These are phyloP conservation scores for Cladophialophora exuberans DNA, from an alignment of 2,329 filamentous ascomycete species.

Conservation along the genomic window DNA sequence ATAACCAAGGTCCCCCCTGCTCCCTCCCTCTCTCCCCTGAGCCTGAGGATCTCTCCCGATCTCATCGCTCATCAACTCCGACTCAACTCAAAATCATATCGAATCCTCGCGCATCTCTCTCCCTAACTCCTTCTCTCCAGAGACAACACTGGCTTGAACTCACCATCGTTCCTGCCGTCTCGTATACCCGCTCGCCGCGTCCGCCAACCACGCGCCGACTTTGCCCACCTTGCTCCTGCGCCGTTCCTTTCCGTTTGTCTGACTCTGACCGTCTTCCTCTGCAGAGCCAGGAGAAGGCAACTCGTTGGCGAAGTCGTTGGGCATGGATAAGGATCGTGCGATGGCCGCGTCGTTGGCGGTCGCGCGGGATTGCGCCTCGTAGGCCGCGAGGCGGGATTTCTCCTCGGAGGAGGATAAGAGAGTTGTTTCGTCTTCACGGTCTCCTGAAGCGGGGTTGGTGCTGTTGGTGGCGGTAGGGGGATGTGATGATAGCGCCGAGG, in stretches of 20 bases:
- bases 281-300: background rate
- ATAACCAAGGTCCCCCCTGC: too few species aligned
- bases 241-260: conserved; percentile 1
- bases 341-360: too few species aligned
- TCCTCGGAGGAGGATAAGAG: too few species aligned
- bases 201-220: conserved; percentile 22
- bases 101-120: too few species aligned
- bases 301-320: background rate
- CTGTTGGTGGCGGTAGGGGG: background rate
- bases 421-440: too few species aligned
- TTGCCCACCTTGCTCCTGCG: conserved; percentile 21
- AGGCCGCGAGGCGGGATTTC: too few species aligned
- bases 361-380: too few species aligned
- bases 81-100: too few species aligned
- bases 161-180: conserved; percentile 23
- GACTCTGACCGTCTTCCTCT: conserved; percentile 2
- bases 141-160: background rate
- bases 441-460: conserved; percentile 6
- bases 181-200: conserved; percentile 22
- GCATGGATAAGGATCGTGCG: conserved; percentile 3
- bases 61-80: too few species aligned
- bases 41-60: too few species aligned
- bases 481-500: background rate
- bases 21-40: too few species aligned
- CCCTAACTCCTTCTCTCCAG: too few species aligned